These are phyloP conservation scores for Hypoxylon sp. DNA, from an alignment of 2,329 filamentous ascomycete genomes.

Conservation along the genomic window DNA sequence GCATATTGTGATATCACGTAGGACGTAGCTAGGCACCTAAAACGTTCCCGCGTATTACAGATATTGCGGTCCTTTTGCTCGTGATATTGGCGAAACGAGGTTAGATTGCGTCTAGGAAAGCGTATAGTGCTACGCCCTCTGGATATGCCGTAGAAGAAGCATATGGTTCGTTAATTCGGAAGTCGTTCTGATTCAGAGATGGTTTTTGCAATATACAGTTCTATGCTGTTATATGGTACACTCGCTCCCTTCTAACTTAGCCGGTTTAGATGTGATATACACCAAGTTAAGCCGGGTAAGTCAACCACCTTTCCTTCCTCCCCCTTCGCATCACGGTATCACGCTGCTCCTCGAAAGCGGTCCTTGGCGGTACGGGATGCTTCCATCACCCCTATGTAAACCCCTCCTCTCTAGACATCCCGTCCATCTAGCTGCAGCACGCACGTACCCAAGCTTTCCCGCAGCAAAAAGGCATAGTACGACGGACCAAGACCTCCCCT, in stretches of 20 bases:
- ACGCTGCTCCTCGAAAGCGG: background rate
- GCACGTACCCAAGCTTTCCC: too few relatives aligned
- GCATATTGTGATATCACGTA: too few relatives aligned
- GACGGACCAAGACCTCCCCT: background rate
- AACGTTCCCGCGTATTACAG: too few relatives aligned
- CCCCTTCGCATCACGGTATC: background rate
- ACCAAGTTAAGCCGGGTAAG: background rate
- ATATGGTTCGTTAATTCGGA: background rate
- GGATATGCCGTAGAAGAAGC: background rate
- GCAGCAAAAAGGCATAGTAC: too few relatives aligned
- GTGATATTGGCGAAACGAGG: too few relatives aligned
- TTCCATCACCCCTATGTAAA: background rate
- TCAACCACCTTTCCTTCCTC: background rate
- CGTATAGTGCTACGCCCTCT: background rate
- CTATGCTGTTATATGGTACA: slow-evolving; percentile 41
- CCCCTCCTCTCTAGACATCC: background rate
- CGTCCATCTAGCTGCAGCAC: background rate
- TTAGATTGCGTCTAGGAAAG: background rate
- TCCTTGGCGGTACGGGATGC: background rate
- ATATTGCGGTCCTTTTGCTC: too few relatives aligned
- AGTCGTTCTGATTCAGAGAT: slow-evolving; percentile 8
- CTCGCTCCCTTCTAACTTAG: background rate
- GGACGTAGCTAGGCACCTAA: too few relatives aligned
- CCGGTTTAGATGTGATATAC: background rate
- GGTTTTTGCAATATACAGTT: slow-evolving; percentile 39